These are phyloP conservation scores for Avena eriantha DNA, from an alignment of 176 grass and related monocot species.

Conservation along the genomic window DNA sequence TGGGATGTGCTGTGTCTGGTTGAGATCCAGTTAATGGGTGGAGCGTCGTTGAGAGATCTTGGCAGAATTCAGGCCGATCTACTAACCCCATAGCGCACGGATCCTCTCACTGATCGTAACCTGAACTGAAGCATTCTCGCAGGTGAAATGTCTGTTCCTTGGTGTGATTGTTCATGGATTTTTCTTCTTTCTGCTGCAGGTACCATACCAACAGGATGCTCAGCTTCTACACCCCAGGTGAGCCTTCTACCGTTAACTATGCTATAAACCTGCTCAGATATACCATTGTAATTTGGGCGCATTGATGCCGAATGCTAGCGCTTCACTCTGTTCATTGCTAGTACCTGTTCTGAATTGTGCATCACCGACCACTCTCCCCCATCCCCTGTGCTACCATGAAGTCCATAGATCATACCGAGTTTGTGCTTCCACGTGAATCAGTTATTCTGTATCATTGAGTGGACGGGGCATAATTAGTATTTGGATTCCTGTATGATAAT, in stretches of 20 bases:
- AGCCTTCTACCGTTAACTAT: not conserved
- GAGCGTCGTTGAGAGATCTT: too few relatives aligned
- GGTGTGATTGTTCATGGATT: not conserved
- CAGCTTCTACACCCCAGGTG: constrained; percentile 98
- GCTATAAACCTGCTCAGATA: not conserved
- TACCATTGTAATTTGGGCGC: too few relatives aligned
- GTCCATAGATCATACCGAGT: too few relatives aligned
- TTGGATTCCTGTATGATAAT: not conserved
- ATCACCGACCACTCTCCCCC: too few relatives aligned
- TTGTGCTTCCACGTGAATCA: not conserved
- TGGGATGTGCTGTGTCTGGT: too few relatives aligned
- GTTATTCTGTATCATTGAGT: not conserved
- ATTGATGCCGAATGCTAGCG: too few relatives aligned
- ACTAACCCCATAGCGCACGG: not conserved
- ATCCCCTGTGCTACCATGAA: too few relatives aligned
- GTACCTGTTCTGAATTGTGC: not conserved
- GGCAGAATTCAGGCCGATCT: not conserved
- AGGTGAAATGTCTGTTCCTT: not conserved
- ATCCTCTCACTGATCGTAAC: not conserved
- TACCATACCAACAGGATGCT: constrained; percentile 98
- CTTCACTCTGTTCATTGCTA: too few relatives aligned
- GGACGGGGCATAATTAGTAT: not conserved
- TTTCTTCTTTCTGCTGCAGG: constrained; percentile 43
- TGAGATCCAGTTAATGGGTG: too few relatives aligned
- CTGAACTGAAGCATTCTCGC: too few relatives aligned